Evolutionary conservation across 192 early-diverging fungal species (phyloP), one percentile per base, ranked within the genome.

Genomic region (Backusella macrospora): DNA sequence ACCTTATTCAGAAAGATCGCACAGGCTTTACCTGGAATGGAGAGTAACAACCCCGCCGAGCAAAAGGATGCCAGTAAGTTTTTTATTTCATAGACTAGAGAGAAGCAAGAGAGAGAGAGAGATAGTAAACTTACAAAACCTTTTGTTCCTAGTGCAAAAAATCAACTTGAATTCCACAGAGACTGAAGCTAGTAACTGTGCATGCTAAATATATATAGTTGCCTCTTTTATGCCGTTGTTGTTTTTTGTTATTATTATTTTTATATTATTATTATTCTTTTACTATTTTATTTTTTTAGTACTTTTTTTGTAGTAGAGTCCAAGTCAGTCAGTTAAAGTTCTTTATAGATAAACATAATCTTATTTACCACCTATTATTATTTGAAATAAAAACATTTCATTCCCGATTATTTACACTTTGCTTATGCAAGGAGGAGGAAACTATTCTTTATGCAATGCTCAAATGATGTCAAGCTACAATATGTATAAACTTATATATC

Each of bases 1-100:
- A 92, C 92, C 5, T 88, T 99, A 65, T 99, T 99, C 80, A 90
- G 95, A 73, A 98, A 96, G 83, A 98, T 99, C 82, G 98, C 97
- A 1, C 96, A 97, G 72, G 92, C 95, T n/a, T 79, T 97, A 46
- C 88, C 88, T 9, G 95, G 96, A 13, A 92, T 93, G 85, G 94
- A 97, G 40, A 84, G 84, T 68, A 85, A 85, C 68, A 83, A 86
- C 62, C 82, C 89, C 10, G 81, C 76, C 48, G 91, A 94, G 37
- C 75, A 67, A 14, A 75, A 72, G 42, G 74, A 80, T 64, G 73
- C 75, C 37, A 76, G 78, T 80, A 73, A 74, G 78, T 75, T 34
- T 21, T 45, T 16, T 16, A 26, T 38, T 34, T 34, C 29, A 34
- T 34, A 34, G 29, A 34, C 29, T 34, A 34, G 29, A 34, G 29